phyloP scores from a whole-genome alignment of 139 green algal genomes.

The Volvox africanus region DNA sequence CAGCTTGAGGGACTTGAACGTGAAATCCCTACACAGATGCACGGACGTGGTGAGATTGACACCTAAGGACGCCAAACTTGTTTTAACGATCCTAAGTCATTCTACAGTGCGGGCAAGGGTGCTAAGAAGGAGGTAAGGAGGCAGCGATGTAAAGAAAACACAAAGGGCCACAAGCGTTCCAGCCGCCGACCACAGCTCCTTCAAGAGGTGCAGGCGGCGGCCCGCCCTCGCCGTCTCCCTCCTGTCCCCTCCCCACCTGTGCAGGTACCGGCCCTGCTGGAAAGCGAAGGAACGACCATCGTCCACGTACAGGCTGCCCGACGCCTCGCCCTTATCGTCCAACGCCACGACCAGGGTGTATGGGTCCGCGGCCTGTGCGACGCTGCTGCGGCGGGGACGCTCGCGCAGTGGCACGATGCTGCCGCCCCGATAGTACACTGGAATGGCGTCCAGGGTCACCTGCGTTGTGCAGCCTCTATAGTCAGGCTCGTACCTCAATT shows the following conservation, averaged over 20 bases:
- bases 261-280: constrained; percentile 68
- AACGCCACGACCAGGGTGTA: constrained; percentile 92
- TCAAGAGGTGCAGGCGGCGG: neutral
- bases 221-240: neutral
- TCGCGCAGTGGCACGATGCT: constrained; percentile 87
- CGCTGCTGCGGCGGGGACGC: constrained; percentile 79
- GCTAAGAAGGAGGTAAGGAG: neutral
- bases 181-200: neutral
- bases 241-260: constrained; percentile 43
- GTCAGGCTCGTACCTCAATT: no score
- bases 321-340: constrained; percentile 74
- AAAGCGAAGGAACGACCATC: constrained; percentile 94
- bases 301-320: constrained; percentile 95
- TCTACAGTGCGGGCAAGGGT: neutral
- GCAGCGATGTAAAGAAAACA: no score
- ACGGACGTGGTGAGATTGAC: neutral
- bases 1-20: constrained; percentile 49
- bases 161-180: no score
- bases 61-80: neutral
- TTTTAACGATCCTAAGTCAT: neutral
- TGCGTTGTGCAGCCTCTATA: neutral
- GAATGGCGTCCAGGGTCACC: constrained; percentile 87
- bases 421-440: constrained; percentile 88
- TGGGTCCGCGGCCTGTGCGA: constrained; percentile 84
- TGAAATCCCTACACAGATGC: constrained; percentile 42